Evolutionary conservation across 2,329 filamentous ascomycete genomes (phyloP), one percentile per base, ranked within the genome.

Genomic region (Penicillium sp.): DNA sequence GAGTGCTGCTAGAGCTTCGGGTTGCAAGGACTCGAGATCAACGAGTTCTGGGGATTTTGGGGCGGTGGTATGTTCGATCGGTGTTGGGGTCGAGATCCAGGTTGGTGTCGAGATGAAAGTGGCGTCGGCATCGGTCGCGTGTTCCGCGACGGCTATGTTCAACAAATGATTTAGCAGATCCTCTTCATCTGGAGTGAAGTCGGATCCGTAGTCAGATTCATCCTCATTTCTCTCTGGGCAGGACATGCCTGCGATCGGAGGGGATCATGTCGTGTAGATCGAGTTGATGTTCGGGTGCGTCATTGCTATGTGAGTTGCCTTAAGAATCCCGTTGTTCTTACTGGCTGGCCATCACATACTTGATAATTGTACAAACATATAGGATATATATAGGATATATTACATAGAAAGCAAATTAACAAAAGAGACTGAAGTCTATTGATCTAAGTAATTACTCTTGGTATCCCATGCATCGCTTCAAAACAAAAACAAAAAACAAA

Each of bases 171-270:
- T 77, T 54, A 86, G 66, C 35, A 83, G 73, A 47, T 79, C 78
- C 61, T 84, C 81, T 73, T 86, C 83, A 61, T 84, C 82, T 3
- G 78, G 72, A 8, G 83, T 81, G 63, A 88, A 81, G 60, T 89
- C 86, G 6, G 83, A 86, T 60, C 84, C 86, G 79, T 88, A 88
- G 63, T 87, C 84, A 71, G 64, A 67, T 29, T 70, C 60, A 33
- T 59, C 53, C 12, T 76, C 70, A 53, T 57, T 55, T 50, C 53
- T 58, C 29, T 56, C 58, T 64, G 60, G 59, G 68, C 68, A 71
- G 70, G 69, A 68, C 69, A 73, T 73, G 66, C 67, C 71, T 72
- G 67, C 66, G 56, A 62, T 45, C 43, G 43, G 48, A 39, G 53
- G 51, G 50, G 51, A 47, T 68, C 68, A 70, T 70, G 44, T 61